phyloP scores from a whole-genome alignment of 768 basidiomycete species.

The Pleurotus ostreatus region DNA sequence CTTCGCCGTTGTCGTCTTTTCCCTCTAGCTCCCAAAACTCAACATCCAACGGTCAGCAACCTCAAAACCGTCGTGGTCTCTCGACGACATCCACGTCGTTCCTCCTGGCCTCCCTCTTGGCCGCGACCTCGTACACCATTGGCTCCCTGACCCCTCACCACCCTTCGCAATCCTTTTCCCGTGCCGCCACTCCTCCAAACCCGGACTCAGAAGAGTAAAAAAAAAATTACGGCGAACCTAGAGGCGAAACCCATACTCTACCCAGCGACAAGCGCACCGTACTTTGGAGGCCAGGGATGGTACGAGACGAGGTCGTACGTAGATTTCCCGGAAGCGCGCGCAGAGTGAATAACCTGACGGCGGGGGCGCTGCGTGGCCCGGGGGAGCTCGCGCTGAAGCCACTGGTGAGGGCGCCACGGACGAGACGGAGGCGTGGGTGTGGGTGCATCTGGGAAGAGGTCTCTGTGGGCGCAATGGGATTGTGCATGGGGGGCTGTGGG shows the following conservation, averaged over 20 bases:
- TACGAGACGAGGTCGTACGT: constrained; percentile 77
- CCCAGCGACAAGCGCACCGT: constrained; percentile 45
- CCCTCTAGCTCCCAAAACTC: too few relatives aligned
- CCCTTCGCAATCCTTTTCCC: constrained; percentile 71
- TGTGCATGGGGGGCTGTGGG: constrained; percentile 87
- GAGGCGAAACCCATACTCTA: constrained; percentile 65
- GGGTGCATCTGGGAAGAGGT: constrained; percentile 82
- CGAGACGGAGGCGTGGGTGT: constrained; percentile 64
- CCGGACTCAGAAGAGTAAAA: constrained; percentile 51
- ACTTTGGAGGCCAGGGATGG: constrained; percentile 32
- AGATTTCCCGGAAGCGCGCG: constrained; percentile 62
- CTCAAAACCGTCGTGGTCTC: too few relatives aligned
- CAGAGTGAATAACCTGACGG: constrained; percentile 79
- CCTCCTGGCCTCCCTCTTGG: constrained; percentile 26
- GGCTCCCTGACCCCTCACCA: constrained; percentile 73
- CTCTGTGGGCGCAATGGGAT: constrained; percentile 95
- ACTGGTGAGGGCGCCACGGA: constrained; percentile 70
- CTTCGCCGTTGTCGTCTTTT: too few relatives aligned
- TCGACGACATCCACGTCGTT: constrained; percentile 13
- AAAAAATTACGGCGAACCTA: constrained; percentile 47
- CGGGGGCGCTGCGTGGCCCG: constrained; percentile 82
- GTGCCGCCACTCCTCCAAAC: constrained; percentile 55
- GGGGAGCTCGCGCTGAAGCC: constrained; percentile 81
- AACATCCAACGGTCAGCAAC: too few relatives aligned
- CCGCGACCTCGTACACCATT: constrained; percentile 38